Evolutionary conservation across 441 rosid species (phyloP).

Genomic region (Gossypium trilobum): DNA sequence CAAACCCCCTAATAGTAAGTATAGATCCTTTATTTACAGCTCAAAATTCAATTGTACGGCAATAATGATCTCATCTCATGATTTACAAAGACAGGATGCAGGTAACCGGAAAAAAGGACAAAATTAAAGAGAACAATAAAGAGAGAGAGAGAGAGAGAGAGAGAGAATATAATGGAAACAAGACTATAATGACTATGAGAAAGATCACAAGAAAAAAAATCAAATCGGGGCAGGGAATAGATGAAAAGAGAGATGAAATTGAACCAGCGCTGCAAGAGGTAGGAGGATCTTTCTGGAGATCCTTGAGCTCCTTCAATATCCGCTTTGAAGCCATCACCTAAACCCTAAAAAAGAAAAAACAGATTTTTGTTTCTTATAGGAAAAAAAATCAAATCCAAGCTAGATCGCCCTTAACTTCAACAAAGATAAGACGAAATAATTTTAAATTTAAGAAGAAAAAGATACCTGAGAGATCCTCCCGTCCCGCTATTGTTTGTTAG

Average conservation of each 20-base stretch:
- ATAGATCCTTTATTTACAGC: neutral
- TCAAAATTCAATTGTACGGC: neutral
- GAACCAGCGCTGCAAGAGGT: constrained; percentile 73
- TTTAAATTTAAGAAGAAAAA: neutral
- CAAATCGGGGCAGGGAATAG: neutral
- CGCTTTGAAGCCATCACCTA: constrained; percentile 63
- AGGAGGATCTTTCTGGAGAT: constrained; percentile 81
- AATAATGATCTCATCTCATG: neutral
- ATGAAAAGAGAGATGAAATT: neutral
- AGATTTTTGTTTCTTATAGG: neutral
- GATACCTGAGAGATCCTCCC: constrained; percentile 42
- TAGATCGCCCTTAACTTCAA: constrained; percentile 28
- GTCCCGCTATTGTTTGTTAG: neutral
- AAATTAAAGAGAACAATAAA: neutral
- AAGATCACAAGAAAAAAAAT: no score
- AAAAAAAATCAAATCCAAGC: neutral
- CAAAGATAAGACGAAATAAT: neutral
- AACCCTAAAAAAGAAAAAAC: constrained; percentile 8
- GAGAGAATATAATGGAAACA: neutral
- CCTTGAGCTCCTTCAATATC: constrained; percentile 78
- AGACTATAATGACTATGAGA: neutral
- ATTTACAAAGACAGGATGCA: neutral
- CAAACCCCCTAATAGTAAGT: neutral
- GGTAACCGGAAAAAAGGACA: neutral
- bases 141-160: neutral